phyloP scores from a whole-genome alignment of 1,284 basidiomycete species.

The Ustanciosporium gigantosporum region DNA sequence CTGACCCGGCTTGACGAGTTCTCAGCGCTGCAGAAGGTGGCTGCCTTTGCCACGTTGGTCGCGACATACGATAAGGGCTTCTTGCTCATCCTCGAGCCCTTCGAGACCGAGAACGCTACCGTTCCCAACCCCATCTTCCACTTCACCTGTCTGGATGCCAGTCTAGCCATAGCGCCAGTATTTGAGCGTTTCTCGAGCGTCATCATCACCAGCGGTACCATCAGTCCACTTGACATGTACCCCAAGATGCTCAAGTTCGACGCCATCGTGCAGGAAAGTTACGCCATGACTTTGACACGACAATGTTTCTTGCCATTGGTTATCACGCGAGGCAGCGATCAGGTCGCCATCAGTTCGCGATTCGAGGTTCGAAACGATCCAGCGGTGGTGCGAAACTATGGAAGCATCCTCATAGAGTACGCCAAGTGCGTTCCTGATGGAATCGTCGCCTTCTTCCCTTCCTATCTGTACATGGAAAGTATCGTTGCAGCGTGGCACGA shows the following conservation, averaged over 20 bases:
- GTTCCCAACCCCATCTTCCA: conserved; percentile 99
- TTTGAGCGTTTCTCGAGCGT: conserved; percentile 98
- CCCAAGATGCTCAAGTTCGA: conserved; percentile 99
- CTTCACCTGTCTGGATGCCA: conserved; percentile 95
- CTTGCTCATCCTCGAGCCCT: conserved; percentile 94
- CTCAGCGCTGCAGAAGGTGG: conserved; percentile 89
- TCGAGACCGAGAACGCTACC: conserved; percentile 97
- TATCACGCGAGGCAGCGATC: conserved; percentile 95
- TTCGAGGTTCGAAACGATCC: conserved; percentile 99
- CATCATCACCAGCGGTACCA: conserved; percentile 97
- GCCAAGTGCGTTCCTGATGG: conserved; percentile 97
- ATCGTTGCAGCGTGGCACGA: conserved; percentile 99
- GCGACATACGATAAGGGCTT: conserved; percentile 99
- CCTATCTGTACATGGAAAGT: conserved; percentile 99
- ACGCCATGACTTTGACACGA: conserved; percentile 95
- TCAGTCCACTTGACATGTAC: conserved; percentile 99
- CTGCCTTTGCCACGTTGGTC: conserved; percentile 92
- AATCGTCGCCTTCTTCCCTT: conserved; percentile 99
- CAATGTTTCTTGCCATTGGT: conserved; percentile 98
- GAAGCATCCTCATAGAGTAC: conserved; percentile 96
- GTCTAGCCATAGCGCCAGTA: conserved; percentile 94
- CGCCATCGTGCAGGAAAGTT: conserved; percentile 93
- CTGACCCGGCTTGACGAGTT: conserved; percentile 89
- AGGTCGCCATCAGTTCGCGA: conserved; percentile 97
- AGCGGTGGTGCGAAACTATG: conserved; percentile 97